These are phyloP conservation scores for Solioccasus polychromus DNA, from an alignment of 768 basidiomycete species.

Conservation along the genomic window DNA sequence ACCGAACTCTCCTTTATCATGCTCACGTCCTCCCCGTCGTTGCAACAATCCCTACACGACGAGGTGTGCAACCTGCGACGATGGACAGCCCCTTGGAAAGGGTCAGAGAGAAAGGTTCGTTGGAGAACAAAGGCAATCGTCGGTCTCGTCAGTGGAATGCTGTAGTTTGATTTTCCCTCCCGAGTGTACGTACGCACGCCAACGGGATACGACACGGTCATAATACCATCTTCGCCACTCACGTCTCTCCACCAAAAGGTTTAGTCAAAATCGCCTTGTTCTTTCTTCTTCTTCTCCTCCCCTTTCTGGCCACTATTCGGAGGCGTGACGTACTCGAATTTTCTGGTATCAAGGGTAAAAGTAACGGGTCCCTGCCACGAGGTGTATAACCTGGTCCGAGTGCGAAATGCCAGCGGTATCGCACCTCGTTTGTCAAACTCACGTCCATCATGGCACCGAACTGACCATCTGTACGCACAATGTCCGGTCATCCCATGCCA, in stretches of 20 bases:
- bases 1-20: conserved; percentile 90
- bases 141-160: conserved; percentile 64
- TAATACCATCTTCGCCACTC: conserved; percentile 1
- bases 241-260: conserved; percentile 4
- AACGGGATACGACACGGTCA: background rate
- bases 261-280: background rate
- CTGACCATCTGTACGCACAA: conserved; percentile 61
- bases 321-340: conserved; percentile 60
- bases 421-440: conserved; percentile 80
- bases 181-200: background rate
- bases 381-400: conserved; percentile 1
- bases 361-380: conserved; percentile 72
- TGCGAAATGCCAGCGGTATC: conserved; percentile 10
- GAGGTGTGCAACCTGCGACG: conserved; percentile 53
- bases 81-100: conserved; percentile 58
- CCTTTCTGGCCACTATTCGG: conserved; percentile 10
- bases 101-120: conserved; percentile 54
- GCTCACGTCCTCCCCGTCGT: conserved; percentile 54
- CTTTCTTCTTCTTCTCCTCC: conserved; percentile 13
- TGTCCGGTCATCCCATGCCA: background rate
- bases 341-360: conserved; percentile 79
- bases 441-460: conserved; percentile 99
- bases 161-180: conserved; percentile 40
- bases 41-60: conserved; percentile 48
- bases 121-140: conserved; percentile 63